Base-by-base conservation (phyloP, 176 grass and related monocot genomes). In the Oryza coarctata region DNA sequence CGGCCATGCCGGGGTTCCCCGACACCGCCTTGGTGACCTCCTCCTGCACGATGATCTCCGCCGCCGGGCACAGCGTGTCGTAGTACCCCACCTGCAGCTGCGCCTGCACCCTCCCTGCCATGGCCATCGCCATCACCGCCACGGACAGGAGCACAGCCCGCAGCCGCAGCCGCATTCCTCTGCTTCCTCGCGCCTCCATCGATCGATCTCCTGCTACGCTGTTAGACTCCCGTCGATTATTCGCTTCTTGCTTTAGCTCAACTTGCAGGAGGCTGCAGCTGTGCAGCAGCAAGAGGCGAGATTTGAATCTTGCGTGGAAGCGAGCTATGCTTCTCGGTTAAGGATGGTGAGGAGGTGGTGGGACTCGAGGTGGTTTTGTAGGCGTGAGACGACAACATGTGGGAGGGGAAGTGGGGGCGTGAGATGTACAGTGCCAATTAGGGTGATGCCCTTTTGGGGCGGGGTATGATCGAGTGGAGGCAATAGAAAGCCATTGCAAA, bases 71-170 rank as follows among this genome's bases (percentile, higher is more conserved):
- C 52, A 41, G 29, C 78, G 78, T 84, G 79, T 80, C 80, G 87
- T 92, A 92, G 83, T 41, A 92, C 17, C 90, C 90, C 3, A 86
- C 83, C 83, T 77, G 68, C 27, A 89, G 90, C 86, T 88, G 90
- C 73, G 86, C 90, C 80, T 22, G 45, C 66, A 78, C 43, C 72
- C 4, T 9, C 27, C 57, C 7, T 43, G 74, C 41, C 67, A 44
- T 23, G 11, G 50, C 50, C 50, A 55, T 55, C 77, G 72, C 7
- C 65, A 73, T 0, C 77, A 73, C 7, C 52, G 57, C 13, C 60
- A 36, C 18, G 17, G 3, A 31, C 60, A 77, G 1, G 7, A 71
- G 2, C 15, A 22, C 22, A 0, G 9, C n/a, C 50, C 4, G 50
- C 77, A 80, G 9, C 43, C 12, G 0, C 40, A 44, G 9, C 47